Percentiles rank a stretch among this genome's conserved stretches.
Conservation (phyloP, 441 rosid species). For the Manihot esculenta region DNA sequence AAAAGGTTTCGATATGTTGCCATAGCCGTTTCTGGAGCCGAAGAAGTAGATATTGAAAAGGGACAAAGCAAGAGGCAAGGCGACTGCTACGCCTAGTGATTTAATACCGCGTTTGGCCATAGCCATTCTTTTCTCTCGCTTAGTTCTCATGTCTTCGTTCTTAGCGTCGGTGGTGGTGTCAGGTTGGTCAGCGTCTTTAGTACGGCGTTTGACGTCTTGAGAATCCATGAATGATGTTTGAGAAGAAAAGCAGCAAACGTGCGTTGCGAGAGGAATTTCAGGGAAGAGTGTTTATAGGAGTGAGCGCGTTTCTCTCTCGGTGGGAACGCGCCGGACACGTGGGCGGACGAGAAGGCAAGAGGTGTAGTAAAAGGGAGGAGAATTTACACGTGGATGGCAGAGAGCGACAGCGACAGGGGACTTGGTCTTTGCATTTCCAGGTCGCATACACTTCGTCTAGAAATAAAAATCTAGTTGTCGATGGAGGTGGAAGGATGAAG, state of each 20-base stretch:
- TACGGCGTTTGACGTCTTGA: slow-evolving; percentile 51
- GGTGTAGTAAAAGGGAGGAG: background rate
- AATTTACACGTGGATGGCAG: slow-evolving; percentile 12
- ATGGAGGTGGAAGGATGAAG: no score
- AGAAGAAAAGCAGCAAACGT: background rate
- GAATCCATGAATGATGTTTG: slow-evolving; percentile 47
- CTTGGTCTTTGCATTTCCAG: slow-evolving; percentile 6
- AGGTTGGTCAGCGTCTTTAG: slow-evolving; percentile 29
- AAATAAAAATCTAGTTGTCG: background rate
- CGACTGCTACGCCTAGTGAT: slow-evolving; percentile 57
- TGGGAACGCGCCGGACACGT: background rate
- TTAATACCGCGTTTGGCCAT: slow-evolving; percentile 76
- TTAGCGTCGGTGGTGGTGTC: slow-evolving; percentile 15
- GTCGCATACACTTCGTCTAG: background rate
- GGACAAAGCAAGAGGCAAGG: slow-evolving; percentile 59
- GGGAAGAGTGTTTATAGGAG: slow-evolving; percentile 11
- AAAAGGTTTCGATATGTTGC: slow-evolving; percentile 26
- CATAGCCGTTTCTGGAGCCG: slow-evolving; percentile 36
- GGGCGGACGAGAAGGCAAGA: slow-evolving; percentile 17
- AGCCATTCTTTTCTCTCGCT: slow-evolving; percentile 41
- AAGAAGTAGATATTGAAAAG: slow-evolving; percentile 46
- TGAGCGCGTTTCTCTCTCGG: slow-evolving; percentile 5
- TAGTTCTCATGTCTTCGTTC: slow-evolving; percentile 15
- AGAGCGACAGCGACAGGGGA: background rate
- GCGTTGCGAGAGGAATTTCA: slow-evolving; percentile 21